Percentiles rank a stretch among this genome's conserved stretches.
Evolutionary conservation across 2,329 filamentous ascomycete genomes (phyloP).

Genomic region (Amylocarpus encephaloides): DNA sequence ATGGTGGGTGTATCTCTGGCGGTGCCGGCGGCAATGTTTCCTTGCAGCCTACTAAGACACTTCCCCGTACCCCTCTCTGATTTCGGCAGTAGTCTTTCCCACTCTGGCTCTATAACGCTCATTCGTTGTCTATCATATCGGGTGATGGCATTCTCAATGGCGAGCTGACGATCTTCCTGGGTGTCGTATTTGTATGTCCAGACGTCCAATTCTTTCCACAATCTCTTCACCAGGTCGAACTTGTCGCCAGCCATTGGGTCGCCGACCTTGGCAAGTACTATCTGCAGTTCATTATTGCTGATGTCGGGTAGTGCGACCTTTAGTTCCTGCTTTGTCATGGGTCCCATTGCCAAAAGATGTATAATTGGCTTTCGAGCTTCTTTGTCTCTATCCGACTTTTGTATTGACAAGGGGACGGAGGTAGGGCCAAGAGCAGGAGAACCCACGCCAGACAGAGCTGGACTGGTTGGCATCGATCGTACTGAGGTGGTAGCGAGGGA

Average conservation of each 20-base stretch:
- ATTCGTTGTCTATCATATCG: constrained; percentile 54
- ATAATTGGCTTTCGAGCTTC: constrained; percentile 48
- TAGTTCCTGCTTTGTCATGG: constrained; percentile 45
- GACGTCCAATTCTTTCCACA: constrained; percentile 59
- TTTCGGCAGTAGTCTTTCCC: constrained; percentile 54
- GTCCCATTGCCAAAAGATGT: constrained; percentile 52
- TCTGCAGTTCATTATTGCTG: constrained; percentile 45
- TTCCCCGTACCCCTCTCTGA: constrained; percentile 55
- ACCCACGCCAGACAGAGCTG: constrained; percentile 46
- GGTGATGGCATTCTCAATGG: constrained; percentile 55
- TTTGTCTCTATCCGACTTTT: constrained; percentile 47
- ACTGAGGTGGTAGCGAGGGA: constrained; percentile 20
- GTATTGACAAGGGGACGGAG: constrained; percentile 45
- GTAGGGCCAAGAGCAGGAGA: constrained; percentile 48
- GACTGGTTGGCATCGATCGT: constrained; percentile 46
- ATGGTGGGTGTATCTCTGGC: constrained; percentile 42
- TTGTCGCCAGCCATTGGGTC: constrained; percentile 43
- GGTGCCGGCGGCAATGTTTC: constrained; percentile 47
- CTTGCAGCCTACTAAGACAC: constrained; percentile 55
- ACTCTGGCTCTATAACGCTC: constrained; percentile 49
- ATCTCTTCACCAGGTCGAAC: constrained; percentile 50
- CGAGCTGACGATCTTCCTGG: constrained; percentile 49
- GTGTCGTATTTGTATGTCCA: constrained; percentile 54
- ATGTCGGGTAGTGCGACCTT: constrained; percentile 44
- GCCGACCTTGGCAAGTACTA: constrained; percentile 52